Evolutionary conservation across 208 protist species (phyloP), one percentile per base, ranked within the genome.

Genomic region (Leptomonas seymouri): DNA sequence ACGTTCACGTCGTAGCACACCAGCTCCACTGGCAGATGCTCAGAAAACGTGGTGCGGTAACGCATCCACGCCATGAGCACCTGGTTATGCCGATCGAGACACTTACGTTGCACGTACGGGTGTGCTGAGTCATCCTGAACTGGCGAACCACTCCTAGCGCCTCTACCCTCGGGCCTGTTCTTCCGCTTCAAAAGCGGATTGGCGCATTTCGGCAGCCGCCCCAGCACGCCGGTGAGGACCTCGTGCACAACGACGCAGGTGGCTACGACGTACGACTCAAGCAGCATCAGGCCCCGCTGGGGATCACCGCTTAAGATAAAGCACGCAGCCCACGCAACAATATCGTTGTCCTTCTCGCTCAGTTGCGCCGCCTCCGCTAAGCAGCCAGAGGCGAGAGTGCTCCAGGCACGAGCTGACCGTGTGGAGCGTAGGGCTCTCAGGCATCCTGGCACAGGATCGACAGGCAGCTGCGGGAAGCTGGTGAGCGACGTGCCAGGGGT

Each of bases 261-360:
- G 8, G 86, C 76, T 14, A 95, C 81, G 41, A 95, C 79, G 68
- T 86, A 88, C 18, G 78, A 74, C 54, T 95, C 86, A 2, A 95
- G 46, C 23, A 81, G 67, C 34, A 77, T 63, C 44, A 95, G 45
- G 1, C 83, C 84, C 28, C 56, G 58, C 12, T 28, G 12, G 4
- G 76, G 67, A 16, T 90, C 71, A 12, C 85, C 85, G 31, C 68
- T 74, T 39, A 93, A 61, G 14, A 78, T 75, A 28, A 90, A 71
- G 9, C 81, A 62, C 4, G 81, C 85, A 4, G 83, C 86, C 70
- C 61, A 87, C 34, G 78, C 76, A 5, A 91, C 18, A 20, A 89
- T 61, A 67, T 93, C 90, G 34, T 85, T 86, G 36, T 82, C 81
- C 5, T 39, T 41, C 46, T 83, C 68, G 62, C 86, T 83, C 42